Base-by-base conservation (phyloP, 1,284 basidiomycete species). In the Trichosporon asahii region DNA sequence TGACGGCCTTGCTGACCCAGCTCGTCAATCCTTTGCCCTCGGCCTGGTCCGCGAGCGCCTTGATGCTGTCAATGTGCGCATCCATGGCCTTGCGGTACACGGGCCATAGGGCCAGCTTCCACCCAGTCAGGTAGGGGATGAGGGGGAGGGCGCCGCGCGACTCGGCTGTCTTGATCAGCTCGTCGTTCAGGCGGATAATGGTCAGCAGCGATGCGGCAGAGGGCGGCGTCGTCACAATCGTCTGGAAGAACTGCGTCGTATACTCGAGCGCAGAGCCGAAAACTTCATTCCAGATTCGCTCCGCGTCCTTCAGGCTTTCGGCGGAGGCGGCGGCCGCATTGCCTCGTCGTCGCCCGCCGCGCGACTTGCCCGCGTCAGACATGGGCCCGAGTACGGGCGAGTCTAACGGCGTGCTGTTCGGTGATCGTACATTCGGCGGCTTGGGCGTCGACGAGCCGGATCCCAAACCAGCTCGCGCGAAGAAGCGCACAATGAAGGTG, bases 181-280 rank as follows among this genome's bases (percentile, higher is more conserved):
- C 88, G 79, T 96, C 93, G 66, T 91, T 92, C 23, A 97, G 85
- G 4, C 94, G 89, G 76, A 96, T 94, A 87, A 96, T 93, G 1
- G 91, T 92, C 31, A 97, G 85, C 3, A 97, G 86, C 0, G 92
- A 88, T 33, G 91, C 85, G 1, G 89, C 87, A 0, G 91, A 87
- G 0, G 93, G 93, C 1, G 79, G 87, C 71, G 75, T 70, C 6
- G 90, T 23, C 49, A 76, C 46, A 65, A 76, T 66, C 33, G 66
- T 68, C 33, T 74, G 72, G 66, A 78, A 76, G 71, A 82, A 80
- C 1, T 53, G 18, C 2, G 91, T 88, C 74, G 88, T 88, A 77
- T 95, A 95, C 70, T 92, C 91, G 66, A 95, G 84, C 6, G 92
- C 91, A 1, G 94, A 92, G 75, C 94, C 94, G 81, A 96, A 89